Conservation (phyloP, 2,329 filamentous ascomycete species). For the Monilinia fructigena region DNA sequence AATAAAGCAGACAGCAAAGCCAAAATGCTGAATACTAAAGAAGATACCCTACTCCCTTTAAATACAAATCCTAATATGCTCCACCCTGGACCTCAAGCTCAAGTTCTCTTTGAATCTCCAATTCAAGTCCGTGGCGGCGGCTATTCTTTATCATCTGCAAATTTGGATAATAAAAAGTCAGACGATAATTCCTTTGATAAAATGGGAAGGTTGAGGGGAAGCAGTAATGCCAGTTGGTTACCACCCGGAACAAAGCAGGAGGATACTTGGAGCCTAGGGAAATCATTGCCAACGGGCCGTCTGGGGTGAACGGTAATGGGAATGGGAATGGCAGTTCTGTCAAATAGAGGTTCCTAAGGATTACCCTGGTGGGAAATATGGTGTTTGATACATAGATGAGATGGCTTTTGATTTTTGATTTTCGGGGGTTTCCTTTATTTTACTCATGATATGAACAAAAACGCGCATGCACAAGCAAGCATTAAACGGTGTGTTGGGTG, state of each 20-base stretch:
- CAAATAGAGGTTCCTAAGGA: background rate
- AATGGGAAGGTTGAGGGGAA: slow-evolving; percentile 48
- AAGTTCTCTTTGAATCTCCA: slow-evolving; percentile 19
- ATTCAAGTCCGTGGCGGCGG: slow-evolving; percentile 31
- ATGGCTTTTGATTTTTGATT: slow-evolving; percentile 6
- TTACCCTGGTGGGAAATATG: background rate
- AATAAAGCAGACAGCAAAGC: slow-evolving; percentile 84
- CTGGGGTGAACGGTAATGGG: slow-evolving; percentile 6
- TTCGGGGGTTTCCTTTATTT: background rate
- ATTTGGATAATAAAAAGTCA: slow-evolving; percentile 40
- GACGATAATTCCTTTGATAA: slow-evolving; percentile 57
- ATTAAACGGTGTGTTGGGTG: background rate
- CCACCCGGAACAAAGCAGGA: slow-evolving; percentile 81
- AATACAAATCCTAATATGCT: slow-evolving; percentile 23
- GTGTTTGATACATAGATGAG: slow-evolving; percentile 14
- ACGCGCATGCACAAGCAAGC: slow-evolving; percentile 7
- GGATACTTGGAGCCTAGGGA: slow-evolving; percentile 66
- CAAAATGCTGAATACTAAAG: slow-evolving; percentile 57
- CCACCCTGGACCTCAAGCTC: slow-evolving; percentile 15
- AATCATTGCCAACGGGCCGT: slow-evolving; percentile 15
- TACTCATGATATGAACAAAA: slow-evolving; percentile 14
- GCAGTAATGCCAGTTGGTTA: slow-evolving; percentile 59
- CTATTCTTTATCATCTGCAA: slow-evolving; percentile 42
- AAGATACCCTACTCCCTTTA: slow-evolving; percentile 37
- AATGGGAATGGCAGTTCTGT: slow-evolving; percentile 15